Base-by-base conservation (phyloP, 345 rosid species). In the Ricinus communis region DNA sequence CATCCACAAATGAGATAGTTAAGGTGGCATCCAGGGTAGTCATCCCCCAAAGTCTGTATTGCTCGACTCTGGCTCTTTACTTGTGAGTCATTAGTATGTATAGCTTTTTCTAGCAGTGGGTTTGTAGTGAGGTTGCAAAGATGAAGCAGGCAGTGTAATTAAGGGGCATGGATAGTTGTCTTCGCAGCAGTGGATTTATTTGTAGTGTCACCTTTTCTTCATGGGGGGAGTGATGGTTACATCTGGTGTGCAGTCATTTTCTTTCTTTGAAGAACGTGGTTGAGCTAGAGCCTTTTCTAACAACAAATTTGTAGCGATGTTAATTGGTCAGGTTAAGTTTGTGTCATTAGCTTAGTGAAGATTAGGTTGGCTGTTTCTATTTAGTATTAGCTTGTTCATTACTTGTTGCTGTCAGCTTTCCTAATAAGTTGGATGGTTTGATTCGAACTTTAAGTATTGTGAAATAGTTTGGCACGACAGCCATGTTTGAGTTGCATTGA, bases 111-210 rank as follows among this genome's bases (percentile, higher is more conserved):
- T 51, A 46, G 55, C 61, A 72, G 70, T 19, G 21, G 43, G 62
- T 49, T 57, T 70, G 41, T 63, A n/a, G 70, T 38, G 63, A 56
- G 65, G 49, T 53, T 24, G 59, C 52, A 52, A 68, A 55, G 69
- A 30, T 55, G 64, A 72, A 56, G 45, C 60, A 64, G 76, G 60
- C 62, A 71, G 28, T 65, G 76, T 71, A 71, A 67, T 47, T 70
- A 71, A 49, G 53, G 63, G 33, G 43, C 16, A 18, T 38, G 22
- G 43, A 40, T 41, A 38, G 66, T 67, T 40, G 19, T 74, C 65
- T 62, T 43, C n/a, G 19, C 11, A 36, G 53, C 66, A 19, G 16
- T 67, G 41, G 27, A 33, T 68, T 41, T 24, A 21, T 15, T 24
- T 31, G 45, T n/a, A 28, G 58, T 28, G 59, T 50, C 16, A 21